Conservation (phyloP, 495 filamentous ascomycete genomes). For the Penicillium parvum region DNA sequence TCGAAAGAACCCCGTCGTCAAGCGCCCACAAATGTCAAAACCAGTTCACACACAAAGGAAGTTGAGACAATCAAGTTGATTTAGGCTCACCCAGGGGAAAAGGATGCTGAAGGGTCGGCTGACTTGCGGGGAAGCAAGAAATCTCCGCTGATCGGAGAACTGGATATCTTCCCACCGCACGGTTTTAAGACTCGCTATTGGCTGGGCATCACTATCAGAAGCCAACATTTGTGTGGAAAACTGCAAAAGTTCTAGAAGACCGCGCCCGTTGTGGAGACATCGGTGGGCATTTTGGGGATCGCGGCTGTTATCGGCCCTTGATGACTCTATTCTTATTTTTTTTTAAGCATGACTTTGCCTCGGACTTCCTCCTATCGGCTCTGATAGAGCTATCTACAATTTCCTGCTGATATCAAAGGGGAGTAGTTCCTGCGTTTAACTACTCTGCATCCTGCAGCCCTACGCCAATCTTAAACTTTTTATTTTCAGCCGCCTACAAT, state of each 20-base stretch:
- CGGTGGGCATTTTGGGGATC: conserved; percentile 1
- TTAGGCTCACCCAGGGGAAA: background rate
- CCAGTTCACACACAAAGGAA: background rate
- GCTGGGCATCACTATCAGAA: conserved; percentile 1
- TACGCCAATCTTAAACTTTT: background rate
- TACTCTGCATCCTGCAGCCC: too few species aligned
- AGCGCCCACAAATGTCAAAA: too few species aligned
- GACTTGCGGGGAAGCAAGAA: background rate
- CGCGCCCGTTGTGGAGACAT: conserved; percentile 2
- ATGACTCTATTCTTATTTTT: background rate
- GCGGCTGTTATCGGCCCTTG: conserved; percentile 1
- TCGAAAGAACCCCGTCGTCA: too few species aligned
- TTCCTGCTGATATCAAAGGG: conserved; percentile 4
- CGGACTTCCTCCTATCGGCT: conserved; percentile 2
- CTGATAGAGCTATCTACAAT: background rate
- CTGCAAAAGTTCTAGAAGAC: background rate
- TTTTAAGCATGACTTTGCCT: background rate
- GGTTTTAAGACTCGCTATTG: background rate
- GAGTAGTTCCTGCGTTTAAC: background rate
- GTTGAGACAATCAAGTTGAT: background rate
- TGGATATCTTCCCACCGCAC: background rate
- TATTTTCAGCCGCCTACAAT: background rate
- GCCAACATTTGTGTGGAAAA: background rate
- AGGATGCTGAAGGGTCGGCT: background rate
- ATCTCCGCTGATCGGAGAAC: background rate